Base-by-base conservation (phyloP, 164 flowering plant species). In the Berberis thunbergii region DNA sequence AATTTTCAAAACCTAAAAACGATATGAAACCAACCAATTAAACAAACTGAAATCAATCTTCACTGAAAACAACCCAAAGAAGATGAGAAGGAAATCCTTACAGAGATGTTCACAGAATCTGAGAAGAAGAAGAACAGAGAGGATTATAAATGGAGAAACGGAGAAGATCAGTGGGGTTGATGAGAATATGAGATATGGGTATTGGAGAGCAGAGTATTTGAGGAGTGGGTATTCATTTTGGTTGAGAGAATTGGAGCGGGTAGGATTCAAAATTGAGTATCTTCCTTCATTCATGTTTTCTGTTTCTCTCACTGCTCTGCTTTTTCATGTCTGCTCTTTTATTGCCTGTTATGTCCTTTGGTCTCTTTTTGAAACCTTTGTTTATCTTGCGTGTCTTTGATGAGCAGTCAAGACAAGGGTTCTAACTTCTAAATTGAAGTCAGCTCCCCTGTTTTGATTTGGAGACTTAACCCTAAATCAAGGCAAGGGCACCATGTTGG, bases 151-250 rank as follows among this genome's bases (percentile, higher is more conserved):
- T 43, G 1, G 43, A 63, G 58, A 69, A 49, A 65, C 61, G 71
- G 75, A 61, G 60, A 57, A 73, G 48, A 26, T 43, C 39, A 67
- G 63, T 11, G 39, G 60, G 43, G 10, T 44, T 9, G 26, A 12
- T 1, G 5, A 65, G 60, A 73, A 76, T 67, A 6, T 41, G 45
- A 38, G 71, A 72, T 66, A 68, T 72, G 78, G 79, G 75, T 70
- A 12, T 64, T 69, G 67, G 13, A 50, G 69, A 72, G 49, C 11
- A 44, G 40, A 49, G 62, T 72, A 58, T 62, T 69, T 57, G 41
- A 43, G 60, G 64, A 41, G 44, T 63, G 78, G 75, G 78, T 66
- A 55, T 62, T 62, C 64, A 63, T 62, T 52, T 44, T 50, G 3
- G 46, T 12, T 40, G n/a, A 44, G 11, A 65, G 50, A 76, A 55